These are phyloP conservation scores for Auricularia sp. DNA, from an alignment of 768 basidiomycete species.

Conservation along the genomic window DNA sequence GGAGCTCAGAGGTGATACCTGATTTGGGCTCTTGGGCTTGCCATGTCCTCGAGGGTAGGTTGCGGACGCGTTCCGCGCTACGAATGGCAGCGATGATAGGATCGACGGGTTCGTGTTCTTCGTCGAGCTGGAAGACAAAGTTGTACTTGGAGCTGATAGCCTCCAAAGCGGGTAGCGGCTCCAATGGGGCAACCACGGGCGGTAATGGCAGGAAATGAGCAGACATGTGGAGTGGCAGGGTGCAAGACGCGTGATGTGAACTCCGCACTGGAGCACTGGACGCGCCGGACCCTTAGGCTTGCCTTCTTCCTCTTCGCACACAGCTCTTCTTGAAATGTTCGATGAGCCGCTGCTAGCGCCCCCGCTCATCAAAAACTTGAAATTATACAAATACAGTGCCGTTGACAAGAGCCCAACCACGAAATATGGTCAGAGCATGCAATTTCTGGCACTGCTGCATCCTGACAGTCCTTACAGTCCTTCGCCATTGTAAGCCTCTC, in stretches of 20 bases:
- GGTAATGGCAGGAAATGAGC: neutral
- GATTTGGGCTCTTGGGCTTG: neutral
- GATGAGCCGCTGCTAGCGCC: neutral
- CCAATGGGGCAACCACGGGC: neutral
- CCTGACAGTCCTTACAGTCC: neutral
- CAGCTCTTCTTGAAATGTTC: neutral
- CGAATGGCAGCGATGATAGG: neutral
- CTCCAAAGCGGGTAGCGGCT: neutral
- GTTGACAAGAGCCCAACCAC: conserved; percentile 7
- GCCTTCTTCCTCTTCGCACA: neutral
- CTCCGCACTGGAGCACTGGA: neutral
- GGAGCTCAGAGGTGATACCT: neutral
- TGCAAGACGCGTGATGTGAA: neutral
- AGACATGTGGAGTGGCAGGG: neutral
- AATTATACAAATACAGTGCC: neutral
- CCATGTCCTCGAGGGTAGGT: neutral
- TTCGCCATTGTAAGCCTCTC: conserved; percentile 5
- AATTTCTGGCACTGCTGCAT: neutral
- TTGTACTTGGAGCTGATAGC: neutral
- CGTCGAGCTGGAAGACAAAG: neutral
- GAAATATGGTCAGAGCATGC: conserved; percentile 6
- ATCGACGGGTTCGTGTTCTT: neutral
- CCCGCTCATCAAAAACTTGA: neutral
- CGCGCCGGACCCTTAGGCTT: no score
- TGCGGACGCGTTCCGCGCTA: neutral